Evolutionary conservation across 805 yeast species (phyloP), one percentile per base, ranked within the genome.

Genomic region (Monosporozyma aerobia): DNA sequence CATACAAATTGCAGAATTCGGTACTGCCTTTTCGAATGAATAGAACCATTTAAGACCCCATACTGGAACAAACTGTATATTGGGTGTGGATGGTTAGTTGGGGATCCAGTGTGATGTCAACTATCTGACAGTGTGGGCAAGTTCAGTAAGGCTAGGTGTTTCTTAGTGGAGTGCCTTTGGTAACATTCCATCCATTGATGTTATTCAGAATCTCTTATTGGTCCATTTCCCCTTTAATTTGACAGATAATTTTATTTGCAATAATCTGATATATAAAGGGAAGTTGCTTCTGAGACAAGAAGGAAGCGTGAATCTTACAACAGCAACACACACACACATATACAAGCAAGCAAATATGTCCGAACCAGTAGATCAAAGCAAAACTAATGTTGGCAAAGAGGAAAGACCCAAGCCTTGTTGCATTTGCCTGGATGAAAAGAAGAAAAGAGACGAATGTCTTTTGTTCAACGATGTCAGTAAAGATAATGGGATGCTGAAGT

Each of bases 341-440:
- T 22, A 41, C 30, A 50, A 19, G 13, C 41, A n/a, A 16, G 11
- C n/a, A 30, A 8, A 47, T 22, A 54, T 52, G 57, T 50, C 53
- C 8, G 54, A 52, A 50, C 49, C 49, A 5, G 49, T 51, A 6
- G 51, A 49, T 25, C 51, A 49, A 37, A 51, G 53, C 25, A 22
- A 39, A 46, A 33, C 39, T 2, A 44, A 25, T 10, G 39, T 47
- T 4, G 39, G 41, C 10, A 50, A 45, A 14, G 44, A 43, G 16
- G 47, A 57, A 40, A 84, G 88, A 65, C 95, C 95, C 58, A 92
- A 90, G 72, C 97, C 99, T 54, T 92, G 99, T 71, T 92, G 98
- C 65, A 98, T 92, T 23, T 94, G 98, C 70, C 79, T 83, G 60
- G 86, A 85, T 35, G 89, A 89, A 64, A 89, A 89, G 71, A 77